Percentiles rank a stretch among this genome's conserved stretches.
Evolutionary conservation across 192 early-diverging fungal genomes (phyloP).

Genomic region (Gorgonomyces haynaldii): DNA sequence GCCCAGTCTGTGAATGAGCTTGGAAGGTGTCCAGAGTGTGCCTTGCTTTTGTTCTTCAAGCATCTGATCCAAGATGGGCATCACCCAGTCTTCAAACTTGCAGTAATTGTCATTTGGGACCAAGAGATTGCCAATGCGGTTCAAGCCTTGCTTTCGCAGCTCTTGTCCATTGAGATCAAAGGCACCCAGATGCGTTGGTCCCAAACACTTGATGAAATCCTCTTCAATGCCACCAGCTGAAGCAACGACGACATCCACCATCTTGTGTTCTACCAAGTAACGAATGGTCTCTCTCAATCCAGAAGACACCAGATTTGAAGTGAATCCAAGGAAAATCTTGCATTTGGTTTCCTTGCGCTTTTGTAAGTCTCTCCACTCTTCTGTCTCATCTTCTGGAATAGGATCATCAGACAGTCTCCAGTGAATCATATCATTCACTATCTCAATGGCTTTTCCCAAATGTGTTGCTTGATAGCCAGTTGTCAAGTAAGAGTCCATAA

Average conservation of each 20-base stretch:
- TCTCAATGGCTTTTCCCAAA: conserved; percentile 77
- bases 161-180: conserved; percentile 66
- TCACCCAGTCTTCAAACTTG: conserved; percentile 98
- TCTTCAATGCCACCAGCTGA: conserved; percentile 95
- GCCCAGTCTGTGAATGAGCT: conserved; percentile 75
- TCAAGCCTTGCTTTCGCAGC: conserved; percentile 79
- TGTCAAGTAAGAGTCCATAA: conserved; percentile 58
- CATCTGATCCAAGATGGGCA: conserved; percentile 87
- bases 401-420: conserved; percentile 88
- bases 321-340: conserved; percentile 97
- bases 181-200: conserved; percentile 70
- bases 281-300: conserved; percentile 85
- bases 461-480: conserved; percentile 93
- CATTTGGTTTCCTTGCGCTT: conserved; percentile 62
- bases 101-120: conserved; percentile 99
- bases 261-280: conserved; percentile 77
- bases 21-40: conserved; percentile 83
- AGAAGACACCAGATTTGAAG: conserved; percentile 93
- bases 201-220: conserved; percentile 97
- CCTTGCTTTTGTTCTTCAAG: conserved; percentile 83
- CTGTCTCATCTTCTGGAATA: conserved; percentile 42
- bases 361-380: conserved; percentile 46
- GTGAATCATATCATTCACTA: conserved; percentile 79
- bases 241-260: conserved; percentile 83
- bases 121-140: conserved; percentile 92